phyloP scores from a whole-genome alignment of 2,329 filamentous ascomycete genomes.

The Colletotrichum theobromicola region DNA sequence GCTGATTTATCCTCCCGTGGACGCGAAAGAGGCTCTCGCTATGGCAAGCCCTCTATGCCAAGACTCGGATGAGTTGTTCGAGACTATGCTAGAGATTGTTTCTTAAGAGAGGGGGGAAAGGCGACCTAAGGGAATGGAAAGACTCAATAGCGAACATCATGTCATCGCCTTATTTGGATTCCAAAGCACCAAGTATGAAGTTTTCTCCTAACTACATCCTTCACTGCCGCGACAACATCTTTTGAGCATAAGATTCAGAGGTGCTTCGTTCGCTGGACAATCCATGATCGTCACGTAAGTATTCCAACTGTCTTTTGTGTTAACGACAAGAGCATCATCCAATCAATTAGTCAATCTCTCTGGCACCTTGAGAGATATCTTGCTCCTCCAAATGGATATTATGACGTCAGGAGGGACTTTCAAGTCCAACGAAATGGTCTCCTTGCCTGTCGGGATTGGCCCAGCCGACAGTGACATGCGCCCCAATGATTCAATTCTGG shows the following conservation, averaged over 20 bases:
- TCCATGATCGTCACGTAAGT: neutral
- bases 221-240: accelerated
- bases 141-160: accelerated
- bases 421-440: accelerated
- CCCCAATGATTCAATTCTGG: conserved; percentile 11
- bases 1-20: conserved; percentile 37
- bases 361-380: neutral
- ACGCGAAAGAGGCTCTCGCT: conserved; percentile 25
- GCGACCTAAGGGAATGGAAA: neutral
- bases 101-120: neutral
- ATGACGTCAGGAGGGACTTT: neutral
- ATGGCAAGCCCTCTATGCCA: conserved; percentile 26
- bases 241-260: neutral
- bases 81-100: neutral
- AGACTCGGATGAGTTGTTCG: conserved; percentile 9
- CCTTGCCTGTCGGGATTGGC: neutral
- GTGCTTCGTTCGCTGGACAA: neutral
- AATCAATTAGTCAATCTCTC: neutral
- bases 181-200: accelerated
- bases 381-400: neutral
- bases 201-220: neutral
- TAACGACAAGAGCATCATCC: neutral
- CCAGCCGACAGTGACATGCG: neutral
- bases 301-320: neutral
- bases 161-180: accelerated